Conservation (phyloP, 2,329 filamentous ascomycete species). For the Xylaria sp. region DNA sequence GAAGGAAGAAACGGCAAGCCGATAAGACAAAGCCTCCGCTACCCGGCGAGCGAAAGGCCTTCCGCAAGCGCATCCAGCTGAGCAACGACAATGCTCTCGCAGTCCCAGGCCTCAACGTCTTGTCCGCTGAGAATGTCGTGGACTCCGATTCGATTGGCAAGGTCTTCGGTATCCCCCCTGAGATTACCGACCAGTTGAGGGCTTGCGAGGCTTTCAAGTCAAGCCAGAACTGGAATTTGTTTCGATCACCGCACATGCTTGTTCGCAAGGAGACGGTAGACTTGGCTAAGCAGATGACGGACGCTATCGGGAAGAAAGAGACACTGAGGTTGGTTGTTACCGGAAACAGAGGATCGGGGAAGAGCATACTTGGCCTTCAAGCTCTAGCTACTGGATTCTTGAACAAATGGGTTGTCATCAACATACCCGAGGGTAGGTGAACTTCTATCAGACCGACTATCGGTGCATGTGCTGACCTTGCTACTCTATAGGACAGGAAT, state of each 20-base stretch:
- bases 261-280: slow-evolving; percentile 82
- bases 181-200: slow-evolving; percentile 81
- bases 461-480: neutral
- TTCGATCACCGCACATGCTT: slow-evolving; percentile 82
- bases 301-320: slow-evolving; percentile 64
- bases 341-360: slow-evolving; percentile 81
- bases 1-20: slow-evolving; percentile 64
- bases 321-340: slow-evolving; percentile 74
- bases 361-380: slow-evolving; percentile 88
- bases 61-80: slow-evolving; percentile 88
- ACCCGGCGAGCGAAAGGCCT: slow-evolving; percentile 85
- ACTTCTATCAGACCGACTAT: neutral
- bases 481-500: slow-evolving; percentile 70
- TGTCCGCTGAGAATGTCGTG: slow-evolving; percentile 67
- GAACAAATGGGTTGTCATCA: slow-evolving; percentile 88
- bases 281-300: slow-evolving; percentile 71
- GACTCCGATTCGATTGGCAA: slow-evolving; percentile 68
- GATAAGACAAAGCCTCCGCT: slow-evolving; percentile 66
- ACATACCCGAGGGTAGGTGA: slow-evolving; percentile 85
- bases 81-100: slow-evolving; percentile 93
- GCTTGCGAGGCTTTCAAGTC: slow-evolving; percentile 91
- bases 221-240: slow-evolving; percentile 88
- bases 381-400: slow-evolving; percentile 83
- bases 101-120: slow-evolving; percentile 73
- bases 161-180: slow-evolving; percentile 75